Base-by-base conservation (phyloP, 1,139 yeast genomes). In the Taphrina pruni region DNA sequence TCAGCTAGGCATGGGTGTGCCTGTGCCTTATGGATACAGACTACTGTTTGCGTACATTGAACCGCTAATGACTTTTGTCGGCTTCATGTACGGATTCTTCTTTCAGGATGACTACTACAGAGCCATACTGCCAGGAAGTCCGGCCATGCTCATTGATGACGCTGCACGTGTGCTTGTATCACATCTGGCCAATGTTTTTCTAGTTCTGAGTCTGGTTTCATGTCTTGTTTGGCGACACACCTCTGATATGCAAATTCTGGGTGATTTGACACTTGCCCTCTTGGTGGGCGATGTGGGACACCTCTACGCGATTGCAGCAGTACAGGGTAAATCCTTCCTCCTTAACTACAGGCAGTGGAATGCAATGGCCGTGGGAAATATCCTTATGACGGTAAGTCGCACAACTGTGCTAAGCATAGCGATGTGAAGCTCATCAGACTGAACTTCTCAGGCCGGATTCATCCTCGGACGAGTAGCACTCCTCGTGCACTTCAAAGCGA, bases 241-340 rank as follows among this genome's bases (percentile, higher is more conserved):
- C 32, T 11, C 45, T 9, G 60, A 55, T 38, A 6, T 36, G 43
- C 32, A 55, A 11, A 20, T 38, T 1, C 12, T 55, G 21, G 36
- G 21, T 7, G 45, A 17, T 17, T 21, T 35, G 17, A 38, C 60
- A 8, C 32, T 20, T n/a, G 45, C 45, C 12, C 35, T 55, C 9
- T 20, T 36, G 21, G 26, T 55, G 1, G 60, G 60, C 9, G 60
- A 55, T 20, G 14, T 55, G 20, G 60, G 60, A n/a, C 60, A 55
- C 17, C 21, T 55, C 38, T 55, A 55, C 60, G 8, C 60, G 9
- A 55, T 55, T 20, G 43, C 26, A 11, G 26, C 45, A 12, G 60
- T 55, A 14, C 43, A 55, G 45, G 60, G 60, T n/a, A 8, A 14
- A 11, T 3, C 11, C 20, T 55, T 55, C 21, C 32, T 55, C 21